Base-by-base conservation (phyloP, 202 grass and related monocot genomes). In the Elaeis oleifera region DNA sequence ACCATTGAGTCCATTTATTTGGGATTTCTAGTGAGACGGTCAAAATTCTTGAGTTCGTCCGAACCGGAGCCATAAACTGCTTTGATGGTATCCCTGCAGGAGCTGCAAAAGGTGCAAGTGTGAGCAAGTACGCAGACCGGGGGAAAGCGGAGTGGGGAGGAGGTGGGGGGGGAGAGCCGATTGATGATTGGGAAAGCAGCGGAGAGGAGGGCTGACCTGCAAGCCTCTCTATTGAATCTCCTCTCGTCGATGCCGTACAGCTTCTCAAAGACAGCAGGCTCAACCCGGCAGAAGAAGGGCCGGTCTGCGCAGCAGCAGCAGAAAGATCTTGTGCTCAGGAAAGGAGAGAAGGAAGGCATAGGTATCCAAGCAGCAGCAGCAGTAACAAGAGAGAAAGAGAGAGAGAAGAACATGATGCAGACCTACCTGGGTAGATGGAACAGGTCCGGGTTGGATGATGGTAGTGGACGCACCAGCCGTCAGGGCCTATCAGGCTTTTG, bases 401-500 rank as follows among this genome's bases (percentile, higher is more conserved):
- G 36, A 14, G 9, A 39, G 7, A 44, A 13, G 9, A 13, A 44
- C 8, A 13, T 9, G 36, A 51, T 51, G 68, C 3, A 48, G 18
- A 21, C 50, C 48, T 55, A 83, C 87, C 83, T 73, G 84, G n/a
- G 19, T 84, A 88, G 29, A 88, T 84, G 71, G 83, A 84, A 51
- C 81, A 94, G 58, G 81, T 94, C 58, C 84, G 76, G 8, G 81
- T 79, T 2, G 73, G 54, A 25, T 83, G 52, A 51, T 84, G 62
- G 5, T 94, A 94, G 49, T 94, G 83, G 74, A 53, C 79, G 61
- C 84, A 88, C 89, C 89, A 92, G 66, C 89, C 89, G 59, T 88
- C 84, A 0, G 59, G 19, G 7, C 89, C 89, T 32, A 81, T 82
- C 70, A 88, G 74, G 59, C 84, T 88, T 74, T 73, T 88, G 73